Evolutionary conservation across 2,329 filamentous ascomycete species (phyloP), one percentile per base, ranked within the genome.

Genomic region (Ophiosphaerella narmari): DNA sequence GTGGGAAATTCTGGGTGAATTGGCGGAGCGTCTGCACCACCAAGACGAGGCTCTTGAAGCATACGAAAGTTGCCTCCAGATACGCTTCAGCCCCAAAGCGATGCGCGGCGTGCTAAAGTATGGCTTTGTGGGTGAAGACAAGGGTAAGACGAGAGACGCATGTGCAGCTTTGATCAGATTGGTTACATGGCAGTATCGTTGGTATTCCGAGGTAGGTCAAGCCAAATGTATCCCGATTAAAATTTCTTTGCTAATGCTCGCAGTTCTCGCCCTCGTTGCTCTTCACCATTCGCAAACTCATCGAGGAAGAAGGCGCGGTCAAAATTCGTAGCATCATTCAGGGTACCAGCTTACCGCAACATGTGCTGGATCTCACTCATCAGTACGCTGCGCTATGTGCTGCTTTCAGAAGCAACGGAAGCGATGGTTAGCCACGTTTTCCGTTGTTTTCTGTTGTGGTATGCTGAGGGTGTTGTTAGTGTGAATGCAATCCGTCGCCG

Each of bases 241-340:
- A 14, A 12, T 1, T n/a, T 0, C 5, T 13, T 18, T 38, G 39
- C 56, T 56, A 47, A 58, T 40, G 12, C 5, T 12, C 1, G 4
- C 3, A 87, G 85, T 99, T 99, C 77, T 97, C 92, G 14, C 94
- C 94, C 0, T 87, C 92, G 58, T 82, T 99, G 37, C 83, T 99
- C 46, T 90, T 87, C 74, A 88, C 90, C 3, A 90, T 97, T 66
- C 87, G 94, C 55, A 91, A 90, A 60, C 80, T 99, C 60, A 99
- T 99, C 69, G 94, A 97, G 75, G 92, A 97, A 61, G 94, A 99
- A 75, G 94, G 94, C 50, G 93, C 93, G 1, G 90, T 99, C 73
- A 99, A 99, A 77, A 89, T 99, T 46, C 85, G 94, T 68, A 97
- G 91, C 73, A 96, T 99, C 68, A 91, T 99, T 46, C 94, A 99